phyloP scores from a whole-genome alignment of 768 basidiomycete genomes.

The Hygrocybe coccinea region DNA sequence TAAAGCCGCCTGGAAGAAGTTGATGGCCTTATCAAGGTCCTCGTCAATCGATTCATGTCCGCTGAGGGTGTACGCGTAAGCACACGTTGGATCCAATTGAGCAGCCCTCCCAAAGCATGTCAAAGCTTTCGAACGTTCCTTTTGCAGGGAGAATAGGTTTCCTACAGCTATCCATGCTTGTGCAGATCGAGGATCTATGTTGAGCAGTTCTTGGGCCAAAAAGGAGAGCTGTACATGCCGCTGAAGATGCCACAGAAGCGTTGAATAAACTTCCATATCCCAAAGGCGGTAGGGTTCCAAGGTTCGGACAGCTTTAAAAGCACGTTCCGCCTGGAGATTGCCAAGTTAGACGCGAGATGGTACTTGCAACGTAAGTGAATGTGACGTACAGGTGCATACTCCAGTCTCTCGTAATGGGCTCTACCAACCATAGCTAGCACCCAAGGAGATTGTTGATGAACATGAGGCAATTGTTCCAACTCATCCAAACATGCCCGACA shows the following conservation, averaged over 20 bases:
- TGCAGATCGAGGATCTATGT: conserved; percentile 74
- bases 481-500: conserved; percentile 69
- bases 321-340: conserved; percentile 71
- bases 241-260: conserved; percentile 91
- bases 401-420: conserved; percentile 84
- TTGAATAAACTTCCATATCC: conserved; percentile 96
- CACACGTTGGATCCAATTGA: conserved; percentile 83
- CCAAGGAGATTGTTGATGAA: conserved; percentile 70
- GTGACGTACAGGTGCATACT: conserved; percentile 86
- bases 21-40: conserved; percentile 86
- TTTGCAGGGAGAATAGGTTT: conserved; percentile 91
- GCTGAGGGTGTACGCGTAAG: conserved; percentile 93
- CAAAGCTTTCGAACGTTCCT: conserved; percentile 88
- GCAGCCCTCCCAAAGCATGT: conserved; percentile 91
- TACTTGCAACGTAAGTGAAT: not conserved
- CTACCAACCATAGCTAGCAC: conserved; percentile 79
- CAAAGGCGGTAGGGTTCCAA: conserved; percentile 85
- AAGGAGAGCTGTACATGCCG: conserved; percentile 80
- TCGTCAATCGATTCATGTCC: conserved; percentile 97
- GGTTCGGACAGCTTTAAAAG: conserved; percentile 75
- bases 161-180: conserved; percentile 96
- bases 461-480: conserved; percentile 68
- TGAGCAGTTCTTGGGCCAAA: conserved; percentile 87
- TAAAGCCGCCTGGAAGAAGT: conserved; percentile 88
- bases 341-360: conserved; percentile 11